Percentiles rank a stretch among this genome's conserved stretches.
Conservation (phyloP, 2,329 filamentous ascomycete species). For the Colletotrichum cordylinicola region DNA sequence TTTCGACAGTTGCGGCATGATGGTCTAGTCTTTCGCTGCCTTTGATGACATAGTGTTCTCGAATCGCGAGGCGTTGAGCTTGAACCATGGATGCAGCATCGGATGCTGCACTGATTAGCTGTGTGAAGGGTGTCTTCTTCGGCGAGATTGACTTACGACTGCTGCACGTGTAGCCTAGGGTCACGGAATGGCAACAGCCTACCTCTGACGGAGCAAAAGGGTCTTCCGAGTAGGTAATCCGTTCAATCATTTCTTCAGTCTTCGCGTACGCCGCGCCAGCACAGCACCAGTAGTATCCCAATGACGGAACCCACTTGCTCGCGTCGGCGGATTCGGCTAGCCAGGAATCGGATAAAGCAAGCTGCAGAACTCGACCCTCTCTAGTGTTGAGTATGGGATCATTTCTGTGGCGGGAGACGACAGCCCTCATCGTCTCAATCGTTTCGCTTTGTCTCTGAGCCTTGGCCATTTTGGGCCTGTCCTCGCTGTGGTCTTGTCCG, state of each 20-base stretch:
- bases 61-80: conserved; percentile 1
- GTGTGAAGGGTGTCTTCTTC: not conserved
- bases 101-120: not conserved
- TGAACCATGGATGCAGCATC: not conserved
- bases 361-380: not conserved
- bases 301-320: not conserved
- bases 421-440: not conserved
- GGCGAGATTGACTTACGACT: not conserved
- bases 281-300: not conserved
- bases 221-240: conserved; percentile 8
- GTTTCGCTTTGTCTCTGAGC: not conserved
- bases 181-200: not conserved
- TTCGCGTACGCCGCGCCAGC: conserved; percentile 1
- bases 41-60: conserved; percentile 4
- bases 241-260: conserved; percentile 8
- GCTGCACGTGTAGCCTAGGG: not conserved
- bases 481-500: not conserved
- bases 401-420: not conserved
- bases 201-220: not conserved
- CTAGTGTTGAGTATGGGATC: not conserved
- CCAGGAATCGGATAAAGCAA: not conserved
- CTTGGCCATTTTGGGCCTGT: not conserved
- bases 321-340: not conserved
- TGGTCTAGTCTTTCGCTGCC: not conserved
- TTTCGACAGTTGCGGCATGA: not conserved